Percentiles rank a stretch among this genome's conserved stretches.
Evolutionary conservation across 768 basidiomycete species (phyloP).

Genomic region (Lactifluus echinatus): DNA sequence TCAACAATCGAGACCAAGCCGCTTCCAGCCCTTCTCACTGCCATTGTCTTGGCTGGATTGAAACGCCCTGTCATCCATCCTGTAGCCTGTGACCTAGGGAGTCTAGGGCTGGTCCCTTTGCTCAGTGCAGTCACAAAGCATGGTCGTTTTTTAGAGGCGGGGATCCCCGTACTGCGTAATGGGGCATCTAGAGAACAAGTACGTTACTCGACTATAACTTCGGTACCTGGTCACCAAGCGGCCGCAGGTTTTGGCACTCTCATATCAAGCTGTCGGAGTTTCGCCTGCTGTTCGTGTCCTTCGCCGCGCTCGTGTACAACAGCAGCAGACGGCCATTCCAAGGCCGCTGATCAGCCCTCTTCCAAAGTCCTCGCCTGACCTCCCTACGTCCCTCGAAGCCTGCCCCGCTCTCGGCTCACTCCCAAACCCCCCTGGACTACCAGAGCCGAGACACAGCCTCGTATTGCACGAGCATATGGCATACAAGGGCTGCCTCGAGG

Average conservation of each 20-base stretch:
- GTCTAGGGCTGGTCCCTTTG: background rate
- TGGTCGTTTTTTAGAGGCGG: background rate
- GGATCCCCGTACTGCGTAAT: background rate
- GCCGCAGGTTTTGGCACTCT: slow-evolving; percentile 7
- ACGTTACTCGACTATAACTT: background rate
- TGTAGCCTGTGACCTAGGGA: background rate
- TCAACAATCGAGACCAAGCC: slow-evolving; percentile 1
- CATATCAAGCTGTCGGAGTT: background rate
- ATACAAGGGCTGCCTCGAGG: slow-evolving; percentile 12
- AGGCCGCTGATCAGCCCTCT: background rate
- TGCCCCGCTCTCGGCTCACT: slow-evolving; percentile 4
- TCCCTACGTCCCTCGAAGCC: background rate
- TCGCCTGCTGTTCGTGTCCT: background rate
- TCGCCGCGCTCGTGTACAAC: background rate
- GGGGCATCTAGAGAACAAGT: background rate
- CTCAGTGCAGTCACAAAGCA: background rate
- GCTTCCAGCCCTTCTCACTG: slow-evolving; percentile 2
- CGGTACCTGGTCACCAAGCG: background rate
- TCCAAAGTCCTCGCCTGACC: background rate
- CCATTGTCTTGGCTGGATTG: slow-evolving; percentile 2
- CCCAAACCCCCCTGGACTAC: slow-evolving; percentile 2
- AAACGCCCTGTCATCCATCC: background rate
- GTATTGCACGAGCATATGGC: slow-evolving; percentile 3
- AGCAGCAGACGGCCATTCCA: background rate
- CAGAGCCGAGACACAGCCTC: background rate